A percentile compares a stretch with the other conserved stretches of the same genome.
Evolutionary conservation across 352 stramenopile species (phyloP).

Genomic region (Thalassiosira mediterranea): DNA sequence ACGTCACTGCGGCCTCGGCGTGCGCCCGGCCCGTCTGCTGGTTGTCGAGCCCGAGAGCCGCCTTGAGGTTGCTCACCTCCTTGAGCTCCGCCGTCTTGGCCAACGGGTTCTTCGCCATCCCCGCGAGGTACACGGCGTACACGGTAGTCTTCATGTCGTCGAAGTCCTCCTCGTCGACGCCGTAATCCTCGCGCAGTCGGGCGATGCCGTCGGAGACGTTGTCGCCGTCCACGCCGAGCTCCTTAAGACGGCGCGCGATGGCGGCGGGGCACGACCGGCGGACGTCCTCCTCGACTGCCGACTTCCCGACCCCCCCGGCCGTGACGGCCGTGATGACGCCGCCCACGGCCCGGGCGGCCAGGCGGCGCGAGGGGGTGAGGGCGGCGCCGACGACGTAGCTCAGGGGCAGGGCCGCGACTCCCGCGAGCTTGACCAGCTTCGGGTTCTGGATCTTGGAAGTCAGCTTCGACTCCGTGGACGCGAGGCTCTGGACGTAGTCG

Average conservation of each 20-base stretch:
- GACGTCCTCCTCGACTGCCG: slow-evolving; percentile 58
- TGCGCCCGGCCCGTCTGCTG: slow-evolving; percentile 79
- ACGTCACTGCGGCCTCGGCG: slow-evolving; percentile 65
- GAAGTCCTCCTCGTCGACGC: slow-evolving; percentile 74
- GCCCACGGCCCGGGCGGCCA: slow-evolving; percentile 61
- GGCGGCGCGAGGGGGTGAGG: slow-evolving; percentile 61
- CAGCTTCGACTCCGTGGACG: slow-evolving; percentile 19
- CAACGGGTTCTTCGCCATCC: slow-evolving; percentile 76
- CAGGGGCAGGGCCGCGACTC: slow-evolving; percentile 66
- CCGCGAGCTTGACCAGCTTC: slow-evolving; percentile 70
- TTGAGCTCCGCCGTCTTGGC: slow-evolving; percentile 81
- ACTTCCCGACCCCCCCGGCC: slow-evolving; percentile 74
- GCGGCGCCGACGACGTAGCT: slow-evolving; percentile 66
- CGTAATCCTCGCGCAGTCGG: slow-evolving; percentile 53
- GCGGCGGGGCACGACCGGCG: slow-evolving; percentile 60
- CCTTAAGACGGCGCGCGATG: slow-evolving; percentile 66
- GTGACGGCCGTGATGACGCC: slow-evolving; percentile 61
- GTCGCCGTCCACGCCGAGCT: slow-evolving; percentile 63
- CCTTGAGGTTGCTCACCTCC: slow-evolving; percentile 74
- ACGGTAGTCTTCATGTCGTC: slow-evolving; percentile 58
- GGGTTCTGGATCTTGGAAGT: slow-evolving; percentile 40
- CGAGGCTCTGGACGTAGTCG: slow-evolving; percentile 35
- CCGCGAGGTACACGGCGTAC: slow-evolving; percentile 70
- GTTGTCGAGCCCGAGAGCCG: slow-evolving; percentile 74
- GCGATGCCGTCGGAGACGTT: slow-evolving; percentile 41